Evolutionary conservation across 345 rosid species (phyloP).

Genomic region (Eucalyptus melliodora): DNA sequence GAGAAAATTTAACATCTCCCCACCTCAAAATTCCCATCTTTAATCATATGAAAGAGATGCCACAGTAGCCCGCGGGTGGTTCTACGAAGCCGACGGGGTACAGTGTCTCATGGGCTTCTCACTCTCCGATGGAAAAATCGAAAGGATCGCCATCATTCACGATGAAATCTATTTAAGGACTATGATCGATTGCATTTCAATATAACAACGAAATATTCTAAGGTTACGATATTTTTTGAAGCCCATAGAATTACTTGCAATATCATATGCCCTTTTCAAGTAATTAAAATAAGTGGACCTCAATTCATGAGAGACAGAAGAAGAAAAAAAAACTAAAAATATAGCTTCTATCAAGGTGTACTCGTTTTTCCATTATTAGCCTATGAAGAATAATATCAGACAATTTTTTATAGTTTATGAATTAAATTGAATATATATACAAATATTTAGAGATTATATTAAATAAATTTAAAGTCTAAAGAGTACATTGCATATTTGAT

Average conservation of each 20-base stretch:
- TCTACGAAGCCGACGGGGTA: background rate
- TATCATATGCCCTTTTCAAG: background rate
- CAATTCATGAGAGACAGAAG: background rate
- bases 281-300: background rate
- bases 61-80: background rate
- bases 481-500: fast-evolving
- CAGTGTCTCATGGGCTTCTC: background rate
- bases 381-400: no score
- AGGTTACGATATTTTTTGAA: background rate
- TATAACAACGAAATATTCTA: no score
- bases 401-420: fast-evolving
- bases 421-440: no score
- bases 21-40: background rate
- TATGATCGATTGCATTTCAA: background rate
- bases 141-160: background rate
- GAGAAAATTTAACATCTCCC: background rate
- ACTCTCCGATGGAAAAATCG: background rate
- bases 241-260: background rate
- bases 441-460: fast-evolving
- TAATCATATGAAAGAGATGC: background rate
- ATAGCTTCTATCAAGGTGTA: background rate
- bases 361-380: background rate
- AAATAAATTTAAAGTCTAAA: no score
- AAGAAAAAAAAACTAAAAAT: no score
- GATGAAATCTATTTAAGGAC: background rate